Evolutionary conservation across 352 stramenopile genomes (phyloP), one percentile per base, ranked within the genome.

Genomic region (Globisporangium heterothallicum): DNA sequence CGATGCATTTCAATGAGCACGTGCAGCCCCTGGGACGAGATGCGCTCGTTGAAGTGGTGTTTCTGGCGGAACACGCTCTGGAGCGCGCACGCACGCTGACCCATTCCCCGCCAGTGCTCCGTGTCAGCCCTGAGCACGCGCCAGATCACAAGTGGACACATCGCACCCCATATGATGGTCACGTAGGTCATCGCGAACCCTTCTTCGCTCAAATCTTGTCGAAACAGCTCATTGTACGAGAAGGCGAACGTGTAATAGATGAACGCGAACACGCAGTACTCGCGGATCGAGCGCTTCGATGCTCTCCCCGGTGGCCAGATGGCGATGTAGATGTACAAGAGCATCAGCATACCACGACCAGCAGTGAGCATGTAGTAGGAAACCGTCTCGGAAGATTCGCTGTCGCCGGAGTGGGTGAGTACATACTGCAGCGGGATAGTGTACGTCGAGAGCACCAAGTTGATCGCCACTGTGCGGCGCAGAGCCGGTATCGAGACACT

Each of bases 121-220:
- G 80, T 92, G 48, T 92, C 80, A 2, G 80, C 80, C 22, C 70
- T 74, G 12, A 92, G 61, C n/a, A 92, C 64, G 49, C 78, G 66
- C 78, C 76, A 90, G 53, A 91, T 76, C 8, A 86, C 67, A 10
- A 88, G 58, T 6, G 45, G 30, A 26, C 40, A 35, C 25, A 49
- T 24, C 4, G 42, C 42, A 14, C 44, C 63, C 53, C 61, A 72
- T 12, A 57, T 27, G 16, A 70, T 41, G 2, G 52, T 56, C 27
- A 56, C 36, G 30, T 63, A 63, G 12, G 56, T 73, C 7, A 70
- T 47, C 6, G 26, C 56, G 25, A 62, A 59, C 1, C 44, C 63
- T 7, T 32, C 24, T n/a, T 57, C 27, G 9, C 63, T 36, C 19
- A 41, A 49, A 24, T 52, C 54, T 1, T 60, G 18, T 16, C 43